Evolutionary conservation across 2,329 filamentous ascomycete species (phyloP).

Genomic region (Chaetoscypha palmicola): DNA sequence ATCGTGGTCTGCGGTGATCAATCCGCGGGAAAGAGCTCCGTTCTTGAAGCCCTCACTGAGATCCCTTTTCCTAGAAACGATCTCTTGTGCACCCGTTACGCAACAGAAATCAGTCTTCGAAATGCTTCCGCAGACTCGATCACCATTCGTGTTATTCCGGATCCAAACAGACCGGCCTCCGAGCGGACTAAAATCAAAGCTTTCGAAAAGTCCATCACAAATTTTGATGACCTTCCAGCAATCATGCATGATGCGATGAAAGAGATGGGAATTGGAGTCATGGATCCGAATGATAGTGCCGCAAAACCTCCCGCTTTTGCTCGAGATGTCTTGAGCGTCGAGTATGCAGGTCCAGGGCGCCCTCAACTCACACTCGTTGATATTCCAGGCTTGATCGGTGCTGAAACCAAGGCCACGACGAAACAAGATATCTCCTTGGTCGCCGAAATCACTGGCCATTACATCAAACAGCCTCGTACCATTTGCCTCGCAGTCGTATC

Average conservation of each 20-base stretch:
- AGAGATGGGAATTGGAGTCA: constrained; percentile 23
- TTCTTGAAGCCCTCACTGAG: constrained; percentile 56
- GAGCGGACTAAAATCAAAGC: constrained; percentile 41
- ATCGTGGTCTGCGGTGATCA: constrained; percentile 60
- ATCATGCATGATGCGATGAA: constrained; percentile 27
- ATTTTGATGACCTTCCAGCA: constrained; percentile 24
- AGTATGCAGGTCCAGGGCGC: constrained; percentile 20
- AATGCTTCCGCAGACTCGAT: constrained; percentile 36
- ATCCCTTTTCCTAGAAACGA: constrained; percentile 54
- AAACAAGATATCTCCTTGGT: constrained; percentile 14
- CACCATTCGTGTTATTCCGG: constrained; percentile 48
- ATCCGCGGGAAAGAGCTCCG: constrained; percentile 57
- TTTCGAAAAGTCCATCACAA: constrained; percentile 21
- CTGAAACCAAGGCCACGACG: constrained; percentile 1
- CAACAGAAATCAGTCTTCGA: constrained; percentile 40
- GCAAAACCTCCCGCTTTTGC: constrained; percentile 18
- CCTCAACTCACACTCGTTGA: constrained; percentile 31
- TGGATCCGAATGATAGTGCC: constrained; percentile 17
- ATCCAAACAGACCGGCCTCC: constrained; percentile 39
- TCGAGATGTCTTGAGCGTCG: constrained; percentile 26
- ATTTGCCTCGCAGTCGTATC: constrained; percentile 42
- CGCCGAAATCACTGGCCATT: constrained; percentile 29
- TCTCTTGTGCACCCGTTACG: constrained; percentile 53
- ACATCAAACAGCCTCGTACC: constrained; percentile 37
- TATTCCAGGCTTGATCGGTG: constrained; percentile 29